These are phyloP conservation scores for Cystobasidium slooffiae DNA, from an alignment of 1,284 basidiomycete genomes.

Conservation along the genomic window DNA sequence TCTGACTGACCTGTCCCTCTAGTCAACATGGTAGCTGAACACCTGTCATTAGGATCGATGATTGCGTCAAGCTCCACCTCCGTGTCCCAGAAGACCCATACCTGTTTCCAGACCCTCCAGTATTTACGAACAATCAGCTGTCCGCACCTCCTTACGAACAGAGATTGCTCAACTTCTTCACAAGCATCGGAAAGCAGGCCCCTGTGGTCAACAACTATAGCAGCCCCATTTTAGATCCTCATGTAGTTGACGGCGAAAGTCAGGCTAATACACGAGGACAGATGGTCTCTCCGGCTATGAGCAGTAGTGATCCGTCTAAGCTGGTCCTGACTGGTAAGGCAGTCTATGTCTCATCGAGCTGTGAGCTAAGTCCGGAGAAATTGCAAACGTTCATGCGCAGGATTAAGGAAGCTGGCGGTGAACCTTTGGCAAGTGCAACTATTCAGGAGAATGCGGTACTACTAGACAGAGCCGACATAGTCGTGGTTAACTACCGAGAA, in stretches of 20 bases:
- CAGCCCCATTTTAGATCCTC: conserved; percentile 14
- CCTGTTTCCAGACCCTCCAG: conserved; percentile 66
- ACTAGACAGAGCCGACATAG: conserved; percentile 51
- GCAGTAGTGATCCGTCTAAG: conserved; percentile 4
- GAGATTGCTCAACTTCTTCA: conserved; percentile 3
- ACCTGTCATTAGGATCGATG: conserved; percentile 55
- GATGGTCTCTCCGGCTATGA: neutral
- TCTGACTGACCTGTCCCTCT: neutral
- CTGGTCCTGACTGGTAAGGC: conserved; percentile 62
- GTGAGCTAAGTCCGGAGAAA: conserved; percentile 63
- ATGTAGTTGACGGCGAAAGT: conserved; percentile 10
- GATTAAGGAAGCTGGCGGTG: conserved; percentile 67
- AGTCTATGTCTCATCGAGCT: conserved; percentile 64
- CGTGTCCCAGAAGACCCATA: conserved; percentile 66
- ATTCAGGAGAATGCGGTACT: conserved; percentile 51
- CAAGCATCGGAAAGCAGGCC: conserved; percentile 11
- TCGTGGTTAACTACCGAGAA: conserved; percentile 56
- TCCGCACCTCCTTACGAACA: conserved; percentile 41
- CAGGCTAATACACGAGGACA: neutral
- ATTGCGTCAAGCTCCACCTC: conserved; percentile 69
- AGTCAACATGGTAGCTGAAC: neutral
- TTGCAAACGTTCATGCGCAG: conserved; percentile 65
- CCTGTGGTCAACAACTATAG: conserved; percentile 17
- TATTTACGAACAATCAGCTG: conserved; percentile 46
- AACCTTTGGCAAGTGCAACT: conserved; percentile 53